Evolutionary conservation across 805 yeast genomes (phyloP).

Genomic region (Lipomyces lipofer): DNA sequence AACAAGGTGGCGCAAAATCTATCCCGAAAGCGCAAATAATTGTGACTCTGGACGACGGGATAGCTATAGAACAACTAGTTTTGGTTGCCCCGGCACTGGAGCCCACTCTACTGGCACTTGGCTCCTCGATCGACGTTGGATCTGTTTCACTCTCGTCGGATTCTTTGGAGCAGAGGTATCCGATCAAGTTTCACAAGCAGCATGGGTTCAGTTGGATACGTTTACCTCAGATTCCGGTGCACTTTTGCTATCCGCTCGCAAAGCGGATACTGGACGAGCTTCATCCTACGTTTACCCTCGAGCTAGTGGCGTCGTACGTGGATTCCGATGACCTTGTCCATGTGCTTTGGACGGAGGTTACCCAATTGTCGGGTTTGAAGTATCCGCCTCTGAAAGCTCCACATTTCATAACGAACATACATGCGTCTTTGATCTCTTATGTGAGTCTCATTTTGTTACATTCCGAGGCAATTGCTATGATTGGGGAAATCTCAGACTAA

Average conservation of each 20-base stretch:
- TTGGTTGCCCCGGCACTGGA: conserved; percentile 21
- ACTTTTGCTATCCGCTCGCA: conserved; percentile 21
- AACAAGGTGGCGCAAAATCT: background rate
- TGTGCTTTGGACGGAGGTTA: conserved; percentile 10
- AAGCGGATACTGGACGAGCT: conserved; percentile 16
- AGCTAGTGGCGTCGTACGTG: conserved; percentile 11
- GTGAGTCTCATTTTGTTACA: conserved; percentile 9
- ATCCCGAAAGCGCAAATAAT: background rate
- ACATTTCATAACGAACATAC: conserved; percentile 58
- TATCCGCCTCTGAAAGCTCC: conserved; percentile 52
- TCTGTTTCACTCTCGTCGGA: conserved; percentile 8
- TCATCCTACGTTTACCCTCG: conserved; percentile 11
- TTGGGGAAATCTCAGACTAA: too few relatives aligned
- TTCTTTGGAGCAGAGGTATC: background rate
- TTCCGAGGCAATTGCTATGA: background rate
- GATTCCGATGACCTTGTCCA: conserved; percentile 21
- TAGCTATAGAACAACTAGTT: conserved; percentile 5
- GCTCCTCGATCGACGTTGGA: conserved; percentile 13
- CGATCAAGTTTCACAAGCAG: conserved; percentile 1
- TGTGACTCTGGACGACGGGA: background rate
- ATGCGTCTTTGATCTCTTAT: conserved; percentile 48
- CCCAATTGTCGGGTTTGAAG: background rate
- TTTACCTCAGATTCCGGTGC: conserved; percentile 20
- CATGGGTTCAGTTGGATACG: conserved; percentile 19
- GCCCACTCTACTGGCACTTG: conserved; percentile 2